Conservation (phyloP, 1,139 yeast genomes). For the Nematodospora anomalae region DNA sequence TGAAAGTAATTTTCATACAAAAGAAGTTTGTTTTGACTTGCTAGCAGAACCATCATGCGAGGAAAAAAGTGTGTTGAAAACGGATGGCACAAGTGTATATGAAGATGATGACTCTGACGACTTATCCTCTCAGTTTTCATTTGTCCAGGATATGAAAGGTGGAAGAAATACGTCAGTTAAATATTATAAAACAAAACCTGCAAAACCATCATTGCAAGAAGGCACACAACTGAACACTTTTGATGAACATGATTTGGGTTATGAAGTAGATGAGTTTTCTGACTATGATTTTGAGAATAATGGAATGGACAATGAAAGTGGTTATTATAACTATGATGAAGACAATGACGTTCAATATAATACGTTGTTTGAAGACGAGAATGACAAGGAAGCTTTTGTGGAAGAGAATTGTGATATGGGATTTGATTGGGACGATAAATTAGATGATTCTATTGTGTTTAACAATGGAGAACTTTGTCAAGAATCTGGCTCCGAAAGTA, state of each 20-base stretch:
- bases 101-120: slow-evolving; percentile 24
- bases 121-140: slow-evolving; percentile 54
- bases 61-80: slow-evolving; percentile 1
- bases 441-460: too few relatives aligned
- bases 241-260: slow-evolving; percentile 32
- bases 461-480: too few relatives aligned
- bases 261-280: slow-evolving; percentile 36
- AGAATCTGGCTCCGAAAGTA: not conserved
- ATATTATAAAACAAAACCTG: slow-evolving; percentile 47
- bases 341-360: slow-evolving; percentile 40
- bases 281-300: slow-evolving; percentile 55
- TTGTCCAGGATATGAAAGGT: slow-evolving; percentile 52
- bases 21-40: slow-evolving; percentile 19
- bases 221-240: slow-evolving; percentile 20
- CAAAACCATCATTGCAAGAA: slow-evolving; percentile 5
- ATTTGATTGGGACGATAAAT: not conserved
- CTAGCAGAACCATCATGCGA: slow-evolving; percentile 3
- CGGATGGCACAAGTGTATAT: slow-evolving; percentile 3
- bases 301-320: slow-evolving; percentile 41
- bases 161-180: slow-evolving; percentile 65
- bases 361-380: slow-evolving; percentile 22
- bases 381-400: slow-evolving; percentile 7
- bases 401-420: slow-evolving; percentile 1
- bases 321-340: slow-evolving; percentile 52
- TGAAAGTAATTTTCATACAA: slow-evolving; percentile 19